These are phyloP conservation scores for Ceratobasidium sp. DNA, from an alignment of 1,284 basidiomycete genomes.

Conservation along the genomic window DNA sequence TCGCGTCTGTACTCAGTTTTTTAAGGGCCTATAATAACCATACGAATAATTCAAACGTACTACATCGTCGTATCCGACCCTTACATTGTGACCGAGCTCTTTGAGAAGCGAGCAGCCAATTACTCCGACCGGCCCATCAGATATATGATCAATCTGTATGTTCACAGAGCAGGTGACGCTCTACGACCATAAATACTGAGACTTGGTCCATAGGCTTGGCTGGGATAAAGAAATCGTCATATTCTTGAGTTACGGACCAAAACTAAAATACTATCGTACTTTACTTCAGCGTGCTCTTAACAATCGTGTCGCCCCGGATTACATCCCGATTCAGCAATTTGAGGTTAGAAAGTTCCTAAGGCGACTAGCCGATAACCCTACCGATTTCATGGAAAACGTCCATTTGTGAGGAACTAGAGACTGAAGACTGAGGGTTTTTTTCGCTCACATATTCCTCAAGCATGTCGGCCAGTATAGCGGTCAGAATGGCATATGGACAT, in stretches of 20 bases:
- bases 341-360: conserved; percentile 2
- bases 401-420: neutral
- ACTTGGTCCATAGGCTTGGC: neutral
- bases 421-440: neutral
- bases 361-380: neutral
- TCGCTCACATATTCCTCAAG: neutral
- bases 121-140: neutral
- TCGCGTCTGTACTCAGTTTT: neutral
- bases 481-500: conserved; percentile 14
- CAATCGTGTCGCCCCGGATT: conserved; percentile 17
- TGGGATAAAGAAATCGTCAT: conserved; percentile 10
- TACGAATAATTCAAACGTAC: conserved; percentile 4
- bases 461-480: conserved; percentile 17
- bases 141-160: conserved; percentile 11
- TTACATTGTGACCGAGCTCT: neutral
- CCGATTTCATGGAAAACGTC: conserved; percentile 7
- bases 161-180: neutral
- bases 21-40: conserved; percentile 3
- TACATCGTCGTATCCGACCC: conserved; percentile 11
- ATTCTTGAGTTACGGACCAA: conserved; percentile 14
- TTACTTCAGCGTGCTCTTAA: conserved; percentile 18
- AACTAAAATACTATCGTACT: conserved; percentile 17
- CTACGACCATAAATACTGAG: neutral
- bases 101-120: conserved; percentile 12
- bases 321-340: conserved; percentile 2